Percentiles rank a stretch among this genome's conserved stretches.
These are phyloP conservation scores for Iris macrosiphon DNA, from an alignment of 106 monocot species.

Conservation along the genomic window DNA sequence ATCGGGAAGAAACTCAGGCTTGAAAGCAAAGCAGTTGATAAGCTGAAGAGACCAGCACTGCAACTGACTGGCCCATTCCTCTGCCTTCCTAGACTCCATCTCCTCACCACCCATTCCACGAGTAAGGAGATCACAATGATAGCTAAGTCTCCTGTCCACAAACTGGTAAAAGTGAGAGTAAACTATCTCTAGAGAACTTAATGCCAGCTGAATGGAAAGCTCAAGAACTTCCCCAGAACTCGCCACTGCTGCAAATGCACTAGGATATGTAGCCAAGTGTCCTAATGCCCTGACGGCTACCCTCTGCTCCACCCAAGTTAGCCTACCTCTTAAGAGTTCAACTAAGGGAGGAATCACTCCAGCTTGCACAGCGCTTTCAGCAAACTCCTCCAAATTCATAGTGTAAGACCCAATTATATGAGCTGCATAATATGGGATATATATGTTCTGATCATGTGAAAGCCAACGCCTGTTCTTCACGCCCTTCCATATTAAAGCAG, in stretches of 20 bases:
- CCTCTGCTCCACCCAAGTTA: slow-evolving; percentile 99
- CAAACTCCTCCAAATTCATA: slow-evolving; percentile 99
- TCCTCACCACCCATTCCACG: slow-evolving; percentile 97
- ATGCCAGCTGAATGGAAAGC: slow-evolving; percentile 83
- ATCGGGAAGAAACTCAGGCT: slow-evolving; percentile 81
- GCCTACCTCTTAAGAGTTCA: slow-evolving; percentile 87
- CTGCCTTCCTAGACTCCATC: slow-evolving; percentile 98
- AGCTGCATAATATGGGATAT: slow-evolving; percentile 97
- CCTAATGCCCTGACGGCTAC: slow-evolving; percentile 94
- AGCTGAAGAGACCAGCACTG: slow-evolving; percentile 99
- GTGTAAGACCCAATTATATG: slow-evolving; percentile 99
- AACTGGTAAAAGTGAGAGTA: slow-evolving; percentile 91
- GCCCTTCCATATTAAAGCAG: slow-evolving; percentile 89
- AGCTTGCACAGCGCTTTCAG: slow-evolving; percentile 78
- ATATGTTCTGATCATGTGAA: slow-evolving; percentile 92
- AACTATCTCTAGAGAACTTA: slow-evolving; percentile 91
- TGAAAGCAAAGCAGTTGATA: slow-evolving; percentile 99
- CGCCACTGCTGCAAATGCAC: slow-evolving; percentile 81
- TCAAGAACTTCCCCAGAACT: slow-evolving; percentile 86
- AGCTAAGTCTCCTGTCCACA: slow-evolving; percentile 69
- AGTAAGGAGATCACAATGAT: slow-evolving; percentile 98
- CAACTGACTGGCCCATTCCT: slow-evolving; percentile 99
- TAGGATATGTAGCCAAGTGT: slow-evolving; percentile 87
- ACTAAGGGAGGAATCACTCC: slow-evolving; percentile 89
- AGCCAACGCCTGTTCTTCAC: slow-evolving; percentile 91